Conservation (phyloP, 768 basidiomycete species). For the Hygrocybe punicea region DNA sequence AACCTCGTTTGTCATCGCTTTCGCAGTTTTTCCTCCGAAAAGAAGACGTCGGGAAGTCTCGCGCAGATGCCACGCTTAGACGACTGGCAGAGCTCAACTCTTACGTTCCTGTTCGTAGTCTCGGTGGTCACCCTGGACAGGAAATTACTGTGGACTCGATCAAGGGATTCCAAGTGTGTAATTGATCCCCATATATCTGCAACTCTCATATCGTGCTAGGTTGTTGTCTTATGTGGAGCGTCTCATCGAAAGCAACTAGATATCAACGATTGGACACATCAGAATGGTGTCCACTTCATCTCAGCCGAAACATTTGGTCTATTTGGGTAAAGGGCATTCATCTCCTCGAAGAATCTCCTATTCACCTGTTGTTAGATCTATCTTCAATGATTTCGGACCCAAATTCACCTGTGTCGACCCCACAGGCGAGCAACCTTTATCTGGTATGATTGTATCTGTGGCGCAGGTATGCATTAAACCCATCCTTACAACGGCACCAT, state of each 20-base stretch:
- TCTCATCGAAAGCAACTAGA: slow-evolving; percentile 81
- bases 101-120: slow-evolving; percentile 88
- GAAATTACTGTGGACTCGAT: slow-evolving; percentile 77
- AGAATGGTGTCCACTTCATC: slow-evolving; percentile 87
- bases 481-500: neutral
- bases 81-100: slow-evolving; percentile 91
- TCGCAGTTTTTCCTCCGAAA: slow-evolving; percentile 87
- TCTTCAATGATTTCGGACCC: slow-evolving; percentile 94
- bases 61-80: slow-evolving; percentile 82
- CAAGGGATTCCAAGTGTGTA: slow-evolving; percentile 79
- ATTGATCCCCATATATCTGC: neutral
- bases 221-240: slow-evolving; percentile 82
- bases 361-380: slow-evolving; percentile 52
- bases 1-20: slow-evolving; percentile 14
- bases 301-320: slow-evolving; percentile 88
- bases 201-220: slow-evolving; percentile 43
- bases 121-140: slow-evolving; percentile 75
- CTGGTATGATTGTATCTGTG: slow-evolving; percentile 95
- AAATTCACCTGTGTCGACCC: slow-evolving; percentile 95
- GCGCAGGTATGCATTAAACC: slow-evolving; percentile 54
- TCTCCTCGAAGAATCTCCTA: neutral
- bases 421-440: slow-evolving; percentile 93
- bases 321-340: slow-evolving; percentile 70
- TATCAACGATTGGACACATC: slow-evolving; percentile 93
- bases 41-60: slow-evolving; percentile 81